phyloP scores from a whole-genome alignment of 345 rosid genomes.

The Populus alba region DNA sequence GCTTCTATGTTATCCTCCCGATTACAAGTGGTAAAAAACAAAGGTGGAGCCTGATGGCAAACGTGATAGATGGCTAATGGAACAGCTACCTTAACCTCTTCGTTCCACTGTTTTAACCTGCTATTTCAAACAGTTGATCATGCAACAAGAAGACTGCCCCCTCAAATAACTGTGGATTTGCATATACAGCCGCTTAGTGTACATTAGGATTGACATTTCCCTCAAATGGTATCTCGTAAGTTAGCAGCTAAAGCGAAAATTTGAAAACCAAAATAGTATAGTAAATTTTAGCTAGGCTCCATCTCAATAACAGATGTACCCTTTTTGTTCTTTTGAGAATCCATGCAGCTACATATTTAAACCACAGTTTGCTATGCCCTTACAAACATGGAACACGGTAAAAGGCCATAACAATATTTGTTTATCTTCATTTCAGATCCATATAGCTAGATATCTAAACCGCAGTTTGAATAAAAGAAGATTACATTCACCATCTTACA shows the following conservation, averaged over 20 bases:
- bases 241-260: neutral
- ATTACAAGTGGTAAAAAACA: neutral
- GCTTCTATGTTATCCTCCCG: neutral
- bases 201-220: neutral
- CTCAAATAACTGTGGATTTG: neutral
- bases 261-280: neutral
- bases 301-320: neutral
- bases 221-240: neutral
- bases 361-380: neutral
- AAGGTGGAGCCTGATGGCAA: neutral
- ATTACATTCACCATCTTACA: neutral
- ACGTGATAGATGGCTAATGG: neutral
- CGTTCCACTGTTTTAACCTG: neutral
- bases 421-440: neutral
- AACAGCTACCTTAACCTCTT: neutral
- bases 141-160: slow-evolving; percentile 4
- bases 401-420: neutral
- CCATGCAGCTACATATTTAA: neutral
- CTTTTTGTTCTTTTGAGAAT: neutral
- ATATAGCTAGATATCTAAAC: neutral
- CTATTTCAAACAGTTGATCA: neutral
- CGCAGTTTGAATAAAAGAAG: neutral
- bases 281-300: neutral
- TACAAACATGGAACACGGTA: neutral
- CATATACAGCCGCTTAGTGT: neutral